Evolutionary conservation across 805 yeast species (phyloP).

Genomic region (Ogataea siamensis): DNA sequence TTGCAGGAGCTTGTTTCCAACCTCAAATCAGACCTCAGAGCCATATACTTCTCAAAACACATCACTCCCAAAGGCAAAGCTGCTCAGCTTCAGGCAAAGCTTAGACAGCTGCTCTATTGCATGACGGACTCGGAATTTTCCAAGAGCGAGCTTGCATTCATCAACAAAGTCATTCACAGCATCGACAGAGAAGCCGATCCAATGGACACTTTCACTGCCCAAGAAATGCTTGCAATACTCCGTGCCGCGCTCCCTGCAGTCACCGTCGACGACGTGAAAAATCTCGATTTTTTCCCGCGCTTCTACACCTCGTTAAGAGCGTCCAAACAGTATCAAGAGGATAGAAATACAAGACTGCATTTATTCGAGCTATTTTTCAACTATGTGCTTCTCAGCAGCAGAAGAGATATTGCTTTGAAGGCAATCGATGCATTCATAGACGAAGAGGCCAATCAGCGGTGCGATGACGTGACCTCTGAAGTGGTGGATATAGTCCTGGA

Average conservation of each 20-base stretch:
- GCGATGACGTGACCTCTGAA: conserved; percentile 20
- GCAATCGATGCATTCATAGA: conserved; percentile 30
- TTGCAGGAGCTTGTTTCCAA: conserved; percentile 13
- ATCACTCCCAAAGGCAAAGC: conserved; percentile 30
- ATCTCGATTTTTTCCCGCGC: conserved; percentile 34
- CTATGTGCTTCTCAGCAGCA: conserved; percentile 32
- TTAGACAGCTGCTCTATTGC: conserved; percentile 21
- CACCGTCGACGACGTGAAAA: conserved; percentile 29
- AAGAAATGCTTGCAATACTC: conserved; percentile 26
- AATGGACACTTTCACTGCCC: conserved; percentile 20
- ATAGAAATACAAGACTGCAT: conserved; percentile 26
- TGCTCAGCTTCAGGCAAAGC: conserved; percentile 21
- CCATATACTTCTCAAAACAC: conserved; percentile 24
- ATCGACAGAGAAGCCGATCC: conserved; percentile 30
- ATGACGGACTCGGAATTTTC: conserved; percentile 26
- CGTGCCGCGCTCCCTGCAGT: conserved; percentile 28
- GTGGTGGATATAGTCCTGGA: conserved; percentile 31
- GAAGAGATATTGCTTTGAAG: conserved; percentile 24
- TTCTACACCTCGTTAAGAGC: conserved; percentile 32
- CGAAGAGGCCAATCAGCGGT: conserved; percentile 22
- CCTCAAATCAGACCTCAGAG: conserved; percentile 23
- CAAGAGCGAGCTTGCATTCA: conserved; percentile 28
- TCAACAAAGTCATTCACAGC: conserved; percentile 30
- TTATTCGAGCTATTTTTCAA: conserved; percentile 35
- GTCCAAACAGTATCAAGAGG: conserved; percentile 22